Evolutionary conservation across 2,329 filamentous ascomycete genomes (phyloP).

Genomic region (Pezicula neosporulosa): DNA sequence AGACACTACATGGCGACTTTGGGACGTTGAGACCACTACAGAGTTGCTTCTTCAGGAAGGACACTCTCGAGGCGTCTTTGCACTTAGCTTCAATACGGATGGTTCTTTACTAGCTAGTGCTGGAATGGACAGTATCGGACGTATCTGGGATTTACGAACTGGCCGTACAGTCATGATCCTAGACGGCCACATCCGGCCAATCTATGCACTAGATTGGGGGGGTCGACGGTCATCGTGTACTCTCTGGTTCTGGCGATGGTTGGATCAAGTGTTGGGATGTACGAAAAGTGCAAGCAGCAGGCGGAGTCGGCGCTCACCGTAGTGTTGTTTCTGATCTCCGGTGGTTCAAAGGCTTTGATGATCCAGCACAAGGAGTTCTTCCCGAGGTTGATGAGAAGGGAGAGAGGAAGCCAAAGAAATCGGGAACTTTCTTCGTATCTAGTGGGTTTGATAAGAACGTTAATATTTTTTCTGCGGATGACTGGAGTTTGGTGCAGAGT

Average conservation of each 20-base stretch:
- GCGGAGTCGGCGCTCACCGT: slow-evolving; percentile 84
- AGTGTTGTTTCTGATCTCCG: slow-evolving; percentile 89
- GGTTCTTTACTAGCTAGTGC: slow-evolving; percentile 87
- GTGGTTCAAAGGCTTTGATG: slow-evolving; percentile 89
- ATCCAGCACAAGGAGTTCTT: slow-evolving; percentile 58
- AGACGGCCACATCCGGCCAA: slow-evolving; percentile 83
- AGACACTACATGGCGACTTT: slow-evolving; percentile 94
- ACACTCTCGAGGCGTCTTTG: slow-evolving; percentile 89
- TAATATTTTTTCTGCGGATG: slow-evolving; percentile 93
- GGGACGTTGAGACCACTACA: slow-evolving; percentile 83
- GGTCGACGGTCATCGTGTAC: slow-evolving; percentile 82
- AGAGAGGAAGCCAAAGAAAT: slow-evolving; percentile 71
- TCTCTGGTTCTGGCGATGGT: slow-evolving; percentile 90
- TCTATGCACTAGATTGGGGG: slow-evolving; percentile 93
- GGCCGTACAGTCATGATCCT: slow-evolving; percentile 95
- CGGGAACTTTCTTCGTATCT: slow-evolving; percentile 87
- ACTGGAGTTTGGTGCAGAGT: slow-evolving; percentile 87
- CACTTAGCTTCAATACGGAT: slow-evolving; percentile 85
- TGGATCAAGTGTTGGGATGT: slow-evolving; percentile 99
- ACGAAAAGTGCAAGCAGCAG: slow-evolving; percentile 78
- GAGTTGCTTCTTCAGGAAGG: slow-evolving; percentile 90
- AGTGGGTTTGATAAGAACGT: slow-evolving; percentile 93
- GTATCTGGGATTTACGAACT: slow-evolving; percentile 92
- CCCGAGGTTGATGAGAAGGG: slow-evolving; percentile 63
- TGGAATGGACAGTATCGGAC: slow-evolving; percentile 90